Base-by-base conservation (phyloP, 202 grass and related monocot species). In the Schoenoplectus tabernaemontani region DNA sequence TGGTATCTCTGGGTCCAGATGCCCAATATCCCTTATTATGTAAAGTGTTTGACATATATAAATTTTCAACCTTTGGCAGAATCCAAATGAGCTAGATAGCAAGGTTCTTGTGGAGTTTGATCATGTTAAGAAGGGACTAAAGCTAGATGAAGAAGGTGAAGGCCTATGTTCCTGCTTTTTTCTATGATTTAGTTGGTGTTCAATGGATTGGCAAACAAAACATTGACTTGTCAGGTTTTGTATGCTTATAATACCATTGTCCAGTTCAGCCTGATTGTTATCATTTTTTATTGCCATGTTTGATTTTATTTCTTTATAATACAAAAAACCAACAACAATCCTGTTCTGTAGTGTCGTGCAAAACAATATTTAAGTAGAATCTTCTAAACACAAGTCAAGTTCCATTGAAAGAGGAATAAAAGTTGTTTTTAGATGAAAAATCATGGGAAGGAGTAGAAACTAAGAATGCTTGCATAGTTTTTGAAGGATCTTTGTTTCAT, bases 141-240 rank as follows among this genome's bases (percentile, higher is more conserved):
- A 89, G 89, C 89, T 98, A 85, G 95, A 98, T 68, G 89, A 94
- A 81, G 95, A 94, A 92, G 95, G 95, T 94, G 82, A 36, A n/a
- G 15, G 54, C 86, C 39, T 83, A 34, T 64, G 9, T 65, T 66
- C 22, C n/a, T 20, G 6, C 47, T 34, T 9, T 57, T 32, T 5
- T 16, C 59, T 28, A 54, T 74, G 46, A 53, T 34, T 34, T 53
- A 74, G 15, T 33, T 30, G n/a, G 19, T 33, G 44, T 7, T 7
- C 41, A 50, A 13, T 70, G 41, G 38, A 44, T 34, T 73, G 16
- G 12, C 24, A 5, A 30, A 42, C 23, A 68, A 42, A 23, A 37
- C 34, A 28, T 48, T 48, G 9, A 16, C 22, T 48, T 72, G 42
- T 42, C 36, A 67, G 64, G 64, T 67, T 46, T 46, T 7, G 22